Conservation (phyloP, 1,139 yeast species). For the Taphrina confusa region DNA sequence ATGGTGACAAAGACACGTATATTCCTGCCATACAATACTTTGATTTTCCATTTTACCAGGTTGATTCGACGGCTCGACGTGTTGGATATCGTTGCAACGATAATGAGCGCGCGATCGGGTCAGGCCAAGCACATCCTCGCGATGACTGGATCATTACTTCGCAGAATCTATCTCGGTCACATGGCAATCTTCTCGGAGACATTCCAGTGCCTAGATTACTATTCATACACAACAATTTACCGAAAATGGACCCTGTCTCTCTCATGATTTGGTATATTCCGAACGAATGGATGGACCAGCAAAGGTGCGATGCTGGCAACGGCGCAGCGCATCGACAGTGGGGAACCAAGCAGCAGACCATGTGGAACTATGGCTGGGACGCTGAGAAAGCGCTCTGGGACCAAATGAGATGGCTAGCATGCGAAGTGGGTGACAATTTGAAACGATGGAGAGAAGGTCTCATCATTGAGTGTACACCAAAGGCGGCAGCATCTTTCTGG, state of each 20-base stretch:
- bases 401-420: slow-evolving; percentile 27
- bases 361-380: slow-evolving; percentile 17
- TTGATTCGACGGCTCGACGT: slow-evolving; percentile 18
- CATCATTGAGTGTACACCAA: neutral
- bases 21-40: slow-evolving; percentile 43
- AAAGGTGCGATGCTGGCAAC: slow-evolving; percentile 16
- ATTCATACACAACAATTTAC: slow-evolving; percentile 21
- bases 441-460: slow-evolving; percentile 21
- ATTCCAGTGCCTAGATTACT: slow-evolving; percentile 18
- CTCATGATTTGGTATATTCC: slow-evolving; percentile 16
- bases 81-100: slow-evolving; percentile 23
- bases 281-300: slow-evolving; percentile 2
- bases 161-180: neutral
- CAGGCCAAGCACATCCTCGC: slow-evolving; percentile 19
- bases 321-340: slow-evolving; percentile 26
- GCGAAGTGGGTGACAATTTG: neutral
- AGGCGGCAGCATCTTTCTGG: neutral
- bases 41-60: slow-evolving; percentile 12
- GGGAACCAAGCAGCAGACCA: slow-evolving; percentile 3
- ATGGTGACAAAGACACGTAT: slow-evolving; percentile 89
- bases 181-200: slow-evolving; percentile 2
- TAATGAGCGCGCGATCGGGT: slow-evolving; percentile 11
- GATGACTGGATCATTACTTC: slow-evolving; percentile 23
- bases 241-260: slow-evolving; percentile 15
- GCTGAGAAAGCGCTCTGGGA: slow-evolving; percentile 25